A percentile compares a stretch with the other conserved stretches of the same genome.
These are phyloP conservation scores for Tolypocladium inflatum DNA, from an alignment of 2,329 filamentous ascomycete species.

Conservation along the genomic window DNA sequence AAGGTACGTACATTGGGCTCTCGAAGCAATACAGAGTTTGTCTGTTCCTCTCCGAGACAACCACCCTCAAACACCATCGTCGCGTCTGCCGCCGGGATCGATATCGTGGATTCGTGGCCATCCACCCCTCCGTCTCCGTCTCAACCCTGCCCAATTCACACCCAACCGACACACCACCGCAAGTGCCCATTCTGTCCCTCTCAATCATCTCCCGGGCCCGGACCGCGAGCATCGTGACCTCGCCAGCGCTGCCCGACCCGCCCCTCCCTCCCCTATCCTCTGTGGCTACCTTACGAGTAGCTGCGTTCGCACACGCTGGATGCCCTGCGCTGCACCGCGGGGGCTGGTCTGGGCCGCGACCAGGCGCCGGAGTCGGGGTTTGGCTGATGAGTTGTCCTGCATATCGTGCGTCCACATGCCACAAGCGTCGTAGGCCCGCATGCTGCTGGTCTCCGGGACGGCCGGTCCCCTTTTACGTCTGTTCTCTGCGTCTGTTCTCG, in stretches of 20 bases:
- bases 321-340: not conserved
- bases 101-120: not conserved
- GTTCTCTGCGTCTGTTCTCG: not conserved
- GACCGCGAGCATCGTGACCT: not conserved
- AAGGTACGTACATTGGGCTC: too few species aligned
- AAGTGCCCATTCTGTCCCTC: not conserved
- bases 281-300: too few species aligned
- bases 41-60: not conserved
- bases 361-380: not conserved
- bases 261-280: not conserved
- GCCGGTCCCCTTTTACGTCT: not conserved
- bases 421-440: not conserved
- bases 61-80: not conserved
- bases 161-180: conserved; percentile 1
- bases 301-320: not conserved
- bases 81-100: not conserved
- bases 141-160: conserved; percentile 5
- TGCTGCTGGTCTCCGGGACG: not conserved
- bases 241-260: conserved; percentile 5
- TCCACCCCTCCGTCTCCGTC: too few species aligned
- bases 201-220: not conserved
- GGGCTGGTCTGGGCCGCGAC: not conserved
- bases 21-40: not conserved
- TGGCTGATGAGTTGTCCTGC: conserved; percentile 10
- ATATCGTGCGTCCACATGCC: conserved; percentile 3